A percentile compares a stretch with the other conserved stretches of the same genome.
Conservation (phyloP, 1,139 yeast genomes). For the Lodderomyces theae region DNA sequence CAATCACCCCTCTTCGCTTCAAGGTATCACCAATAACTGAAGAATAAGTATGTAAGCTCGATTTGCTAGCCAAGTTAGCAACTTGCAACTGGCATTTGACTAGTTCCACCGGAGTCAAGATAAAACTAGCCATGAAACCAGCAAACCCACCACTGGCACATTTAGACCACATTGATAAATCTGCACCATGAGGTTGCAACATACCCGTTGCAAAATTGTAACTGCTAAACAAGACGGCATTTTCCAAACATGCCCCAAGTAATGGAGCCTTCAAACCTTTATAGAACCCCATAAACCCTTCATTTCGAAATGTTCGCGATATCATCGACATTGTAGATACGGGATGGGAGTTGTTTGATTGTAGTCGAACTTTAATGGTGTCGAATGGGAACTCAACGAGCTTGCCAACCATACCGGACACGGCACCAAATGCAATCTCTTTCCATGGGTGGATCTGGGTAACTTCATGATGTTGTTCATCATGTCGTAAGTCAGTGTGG, state of each 20-base stretch:
- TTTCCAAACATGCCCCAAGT: slow-evolving; percentile 84
- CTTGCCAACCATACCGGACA: slow-evolving; percentile 81
- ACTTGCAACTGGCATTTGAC: slow-evolving; percentile 89
- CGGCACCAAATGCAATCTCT: slow-evolving; percentile 47
- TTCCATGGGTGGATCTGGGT: slow-evolving; percentile 25
- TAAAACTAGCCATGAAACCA: slow-evolving; percentile 80
- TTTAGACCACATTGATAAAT: slow-evolving; percentile 25
- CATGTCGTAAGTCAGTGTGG: neutral
- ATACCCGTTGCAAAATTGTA: slow-evolving; percentile 64
- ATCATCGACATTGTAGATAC: slow-evolving; percentile 67
- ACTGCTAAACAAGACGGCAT: slow-evolving; percentile 55
- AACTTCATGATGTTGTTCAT: neutral
- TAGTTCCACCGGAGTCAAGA: slow-evolving; percentile 85
- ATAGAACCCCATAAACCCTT: slow-evolving; percentile 58
- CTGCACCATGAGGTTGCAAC: slow-evolving; percentile 45
- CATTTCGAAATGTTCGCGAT: slow-evolving; percentile 53
- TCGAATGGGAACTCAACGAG: slow-evolving; percentile 89
- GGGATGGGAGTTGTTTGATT: slow-evolving; percentile 37
- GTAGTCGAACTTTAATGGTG: slow-evolving; percentile 85
- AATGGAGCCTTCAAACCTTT: slow-evolving; percentile 79
- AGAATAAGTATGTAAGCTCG: slow-evolving; percentile 15
- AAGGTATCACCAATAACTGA: slow-evolving; percentile 45
- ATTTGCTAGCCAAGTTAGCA: slow-evolving; percentile 35
- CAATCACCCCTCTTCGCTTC: slow-evolving; percentile 50
- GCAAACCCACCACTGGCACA: slow-evolving; percentile 73